Evolutionary conservation across 768 basidiomycete genomes (phyloP).

Genomic region (Leccinum sublutescens): DNA sequence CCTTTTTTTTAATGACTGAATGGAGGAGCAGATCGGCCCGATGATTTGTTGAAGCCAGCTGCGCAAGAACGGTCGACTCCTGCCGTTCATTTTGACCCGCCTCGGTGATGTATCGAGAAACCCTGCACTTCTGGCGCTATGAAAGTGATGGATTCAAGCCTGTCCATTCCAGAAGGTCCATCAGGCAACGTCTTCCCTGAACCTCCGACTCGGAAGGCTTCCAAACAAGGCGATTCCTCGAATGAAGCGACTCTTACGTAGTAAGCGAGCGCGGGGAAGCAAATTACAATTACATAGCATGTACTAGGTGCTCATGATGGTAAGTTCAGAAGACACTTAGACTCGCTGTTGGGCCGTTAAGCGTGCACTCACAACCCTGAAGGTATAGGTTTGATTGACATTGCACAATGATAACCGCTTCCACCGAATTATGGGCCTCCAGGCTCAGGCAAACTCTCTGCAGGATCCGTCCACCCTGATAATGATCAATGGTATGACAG

Average conservation of each 20-base stretch:
- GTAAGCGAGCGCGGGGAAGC: neutral
- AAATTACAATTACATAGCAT: neutral
- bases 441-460: neutral
- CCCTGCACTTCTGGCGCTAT: neutral
- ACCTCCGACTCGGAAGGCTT: neutral
- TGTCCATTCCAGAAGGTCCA: neutral
- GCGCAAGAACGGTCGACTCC: neutral
- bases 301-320: neutral
- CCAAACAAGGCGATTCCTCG: neutral
- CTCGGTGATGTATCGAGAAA: neutral
- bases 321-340: neutral
- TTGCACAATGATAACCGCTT: neutral
- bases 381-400: neutral
- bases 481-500: neutral
- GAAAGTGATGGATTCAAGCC: neutral
- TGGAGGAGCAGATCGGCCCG: neutral
- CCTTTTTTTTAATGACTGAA: neutral
- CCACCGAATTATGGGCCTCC: neutral
- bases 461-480: neutral
- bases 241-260: neutral
- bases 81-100: neutral
- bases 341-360: neutral
- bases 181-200: neutral
- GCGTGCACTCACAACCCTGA: neutral
- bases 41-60: neutral